A percentile compares a stretch with the other conserved stretches of the same genome.
Evolutionary conservation across 495 filamentous ascomycete genomes (phyloP).

Genomic region (Thermothielavioides terrestris): DNA sequence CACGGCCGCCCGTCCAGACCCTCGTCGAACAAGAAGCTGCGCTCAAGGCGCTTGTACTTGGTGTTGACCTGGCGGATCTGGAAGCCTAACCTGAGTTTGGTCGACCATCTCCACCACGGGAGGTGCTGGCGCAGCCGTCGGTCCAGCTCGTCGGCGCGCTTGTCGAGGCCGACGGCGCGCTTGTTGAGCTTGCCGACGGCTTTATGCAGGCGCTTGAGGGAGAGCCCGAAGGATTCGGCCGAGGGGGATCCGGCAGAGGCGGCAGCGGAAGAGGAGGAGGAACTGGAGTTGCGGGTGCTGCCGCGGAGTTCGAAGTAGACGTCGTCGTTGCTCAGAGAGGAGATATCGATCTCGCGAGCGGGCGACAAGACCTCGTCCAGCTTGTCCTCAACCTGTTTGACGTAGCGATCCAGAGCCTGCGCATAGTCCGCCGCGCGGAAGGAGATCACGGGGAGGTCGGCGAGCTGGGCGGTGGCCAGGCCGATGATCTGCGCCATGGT

Average conservation of each 20-base stretch:
- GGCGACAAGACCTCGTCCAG: constrained; percentile 27
- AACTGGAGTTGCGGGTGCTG: constrained; percentile 40
- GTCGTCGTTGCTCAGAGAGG: constrained; percentile 29
- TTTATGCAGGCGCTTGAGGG: constrained; percentile 35
- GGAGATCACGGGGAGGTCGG: constrained; percentile 68
- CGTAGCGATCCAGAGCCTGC: constrained; percentile 51
- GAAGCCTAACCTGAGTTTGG: constrained; percentile 52
- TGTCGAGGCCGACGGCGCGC: too few species aligned
- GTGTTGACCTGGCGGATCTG: constrained; percentile 57
- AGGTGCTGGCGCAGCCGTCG: constrained; percentile 56
- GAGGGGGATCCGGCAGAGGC: constrained; percentile 33
- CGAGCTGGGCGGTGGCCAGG: constrained; percentile 69
- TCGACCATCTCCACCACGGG: constrained; percentile 76
- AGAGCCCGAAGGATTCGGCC: constrained; percentile 41
- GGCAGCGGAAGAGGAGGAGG: constrained; percentile 21
- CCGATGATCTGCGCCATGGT: constrained; percentile 71
- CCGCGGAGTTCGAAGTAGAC: constrained; percentile 44
- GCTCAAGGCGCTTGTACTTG: constrained; percentile 71
- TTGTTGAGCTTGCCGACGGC: constrained; percentile 40
- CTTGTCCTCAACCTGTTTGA: constrained; percentile 58
- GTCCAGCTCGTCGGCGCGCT: constrained; percentile 54
- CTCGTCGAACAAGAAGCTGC: constrained; percentile 65
- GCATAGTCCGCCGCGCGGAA: constrained; percentile 73
- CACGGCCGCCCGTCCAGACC: constrained; percentile 79
- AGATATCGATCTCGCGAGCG: constrained; percentile 8